These are phyloP conservation scores for Cercophora newfieldiana DNA, from an alignment of 495 filamentous ascomycete species.

Conservation along the genomic window DNA sequence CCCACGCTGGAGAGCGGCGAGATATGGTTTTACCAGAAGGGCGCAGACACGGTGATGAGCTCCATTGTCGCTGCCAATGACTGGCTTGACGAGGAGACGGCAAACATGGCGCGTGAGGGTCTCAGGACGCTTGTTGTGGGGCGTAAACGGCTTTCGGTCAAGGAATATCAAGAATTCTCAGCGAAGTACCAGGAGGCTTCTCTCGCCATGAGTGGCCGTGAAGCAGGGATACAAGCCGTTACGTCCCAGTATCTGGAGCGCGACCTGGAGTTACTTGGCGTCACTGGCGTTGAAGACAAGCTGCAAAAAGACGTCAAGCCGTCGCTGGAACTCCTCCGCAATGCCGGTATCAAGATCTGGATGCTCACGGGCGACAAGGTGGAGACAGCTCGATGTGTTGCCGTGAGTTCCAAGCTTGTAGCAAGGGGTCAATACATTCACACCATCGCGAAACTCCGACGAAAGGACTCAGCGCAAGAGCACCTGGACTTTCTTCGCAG, in stretches of 20 bases:
- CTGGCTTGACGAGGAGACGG: constrained; percentile 98
- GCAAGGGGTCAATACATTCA: constrained; percentile 93
- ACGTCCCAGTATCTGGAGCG: constrained; percentile 80
- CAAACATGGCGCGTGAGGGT: constrained; percentile 98
- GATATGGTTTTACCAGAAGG: constrained; percentile 99
- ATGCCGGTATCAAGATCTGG: constrained; percentile 99
- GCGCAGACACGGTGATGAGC: constrained; percentile 96
- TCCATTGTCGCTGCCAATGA: constrained; percentile 92
- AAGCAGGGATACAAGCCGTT: constrained; percentile 75
- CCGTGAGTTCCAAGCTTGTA: constrained; percentile 92
- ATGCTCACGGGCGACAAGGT: constrained; percentile 99
- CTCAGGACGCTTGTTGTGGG: constrained; percentile 93
- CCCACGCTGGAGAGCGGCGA: constrained; percentile 58
- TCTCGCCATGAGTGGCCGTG: constrained; percentile 74
- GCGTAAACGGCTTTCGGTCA: constrained; percentile 70
- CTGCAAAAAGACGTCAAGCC: constrained; percentile 94
- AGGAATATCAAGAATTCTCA: constrained; percentile 80
- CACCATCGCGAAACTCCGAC: constrained; percentile 80
- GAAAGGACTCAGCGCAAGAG: constrained; percentile 77
- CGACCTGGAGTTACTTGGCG: constrained; percentile 87
- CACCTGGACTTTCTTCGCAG: constrained; percentile 83
- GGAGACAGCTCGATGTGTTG: constrained; percentile 95
- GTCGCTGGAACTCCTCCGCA: constrained; percentile 88
- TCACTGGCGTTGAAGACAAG: constrained; percentile 97
- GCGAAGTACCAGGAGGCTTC: constrained; percentile 74